Base-by-base conservation (phyloP, 805 yeast species). In the Pichia cabralensis region DNA sequence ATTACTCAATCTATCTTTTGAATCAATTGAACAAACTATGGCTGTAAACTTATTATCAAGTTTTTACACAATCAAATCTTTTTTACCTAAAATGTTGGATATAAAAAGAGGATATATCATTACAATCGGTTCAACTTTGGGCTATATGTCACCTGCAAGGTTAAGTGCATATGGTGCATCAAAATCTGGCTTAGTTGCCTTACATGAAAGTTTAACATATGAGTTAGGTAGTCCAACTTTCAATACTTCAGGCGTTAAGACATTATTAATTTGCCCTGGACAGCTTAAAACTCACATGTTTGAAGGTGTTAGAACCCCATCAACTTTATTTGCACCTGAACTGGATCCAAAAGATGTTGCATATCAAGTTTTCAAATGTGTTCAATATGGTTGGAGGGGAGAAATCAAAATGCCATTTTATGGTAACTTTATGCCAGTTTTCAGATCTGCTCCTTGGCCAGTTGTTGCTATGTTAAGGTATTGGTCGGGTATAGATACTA, bases 161-260 rank as follows among this genome's bases (percentile, higher is more conserved):
- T 63, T 84, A 38, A 62, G 77, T 29, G 81, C 81, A 0, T 89
- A 89, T 50, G 95, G 95, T 0, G 95, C 96, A 0, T 72, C 94
- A 12, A 89, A 89, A 53, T 78, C 94, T 0, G 96, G 94, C 0
- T 56, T 84, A 20, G 73, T 89, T 34, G 86, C 89, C 0, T 58
- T 86, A 27, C 96, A 88, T 52, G 94, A 83, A 52, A 76, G 89
- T 1, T 58, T 89, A 23, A 72, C 81, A 0, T 74, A 73, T 48
- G 92, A 81, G 53, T 50, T 81, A 20, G 77, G 80, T 0, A 65
- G 71, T 0, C 70, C 74, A 0, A 56, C 66, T 6, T 50, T 65
- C 23, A 60, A 57, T 33, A 53, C 57, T 2, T 51, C 58, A 4
- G 77, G 82, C 8, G 71, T 89, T 13, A 76, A 76, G 44, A 79